A percentile compares a stretch with the other conserved stretches of the same genome.
Evolutionary conservation across 2,329 filamentous ascomycete species (phyloP).

Genomic region (Cercospora canescens): DNA sequence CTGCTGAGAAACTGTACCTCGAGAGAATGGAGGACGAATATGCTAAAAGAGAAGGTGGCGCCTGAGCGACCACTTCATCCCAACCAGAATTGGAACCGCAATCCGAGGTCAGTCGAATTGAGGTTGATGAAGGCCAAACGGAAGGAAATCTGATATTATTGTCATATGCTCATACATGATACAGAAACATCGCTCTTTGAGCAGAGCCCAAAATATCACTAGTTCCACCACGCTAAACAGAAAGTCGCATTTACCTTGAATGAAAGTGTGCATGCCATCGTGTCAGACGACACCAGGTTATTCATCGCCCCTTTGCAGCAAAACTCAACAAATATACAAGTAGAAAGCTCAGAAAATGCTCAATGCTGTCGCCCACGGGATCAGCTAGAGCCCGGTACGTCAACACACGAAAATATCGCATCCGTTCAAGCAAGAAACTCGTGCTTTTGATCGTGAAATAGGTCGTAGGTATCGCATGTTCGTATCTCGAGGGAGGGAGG

Average conservation of each 20-base stretch:
- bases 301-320: not conserved
- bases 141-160: not conserved
- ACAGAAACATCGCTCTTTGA: not conserved
- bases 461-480: not conserved
- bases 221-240: not conserved
- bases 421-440: not conserved
- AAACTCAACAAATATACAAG: not conserved
- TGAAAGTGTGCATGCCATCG: not conserved
- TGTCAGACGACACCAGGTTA: too few species aligned
- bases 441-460: not conserved
- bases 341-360: not conserved
- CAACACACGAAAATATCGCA: not conserved
- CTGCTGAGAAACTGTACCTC: slow-evolving; percentile 40
- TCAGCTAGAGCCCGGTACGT: not conserved
- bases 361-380: not conserved
- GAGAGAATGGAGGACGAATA: slow-evolving; percentile 47
- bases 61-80: slow-evolving; percentile 24
- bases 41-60: slow-evolving; percentile 46
- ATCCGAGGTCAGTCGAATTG: not conserved
- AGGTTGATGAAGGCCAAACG: not conserved
- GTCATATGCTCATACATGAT: not conserved
- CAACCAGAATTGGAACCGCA: not conserved
- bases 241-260: not conserved
- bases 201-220: not conserved
- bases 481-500: not conserved